phyloP scores from a whole-genome alignment of 306 rosid genomes.

The Medicago arabica region DNA sequence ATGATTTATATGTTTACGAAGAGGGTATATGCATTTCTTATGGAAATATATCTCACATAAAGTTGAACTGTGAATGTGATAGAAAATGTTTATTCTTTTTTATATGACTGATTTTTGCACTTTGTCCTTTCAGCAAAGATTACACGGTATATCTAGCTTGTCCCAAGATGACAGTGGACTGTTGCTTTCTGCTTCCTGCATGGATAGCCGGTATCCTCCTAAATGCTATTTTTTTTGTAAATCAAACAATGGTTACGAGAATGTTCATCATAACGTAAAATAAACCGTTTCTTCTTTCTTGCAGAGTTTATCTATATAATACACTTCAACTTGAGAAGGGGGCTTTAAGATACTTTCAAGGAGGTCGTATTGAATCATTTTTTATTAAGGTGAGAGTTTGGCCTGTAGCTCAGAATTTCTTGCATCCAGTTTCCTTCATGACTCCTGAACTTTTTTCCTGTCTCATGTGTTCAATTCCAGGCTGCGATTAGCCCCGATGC shows the following conservation, averaged over 20 bases:
- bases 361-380: slow-evolving; percentile 80
- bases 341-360: slow-evolving; percentile 71
- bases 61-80: slow-evolving; percentile 24
- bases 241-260: background rate
- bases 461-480: slow-evolving; percentile 57
- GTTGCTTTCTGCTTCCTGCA: slow-evolving; percentile 87
- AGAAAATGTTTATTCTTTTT: slow-evolving; percentile 12
- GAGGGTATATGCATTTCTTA: slow-evolving; percentile 13
- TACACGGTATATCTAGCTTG: slow-evolving; percentile 92
- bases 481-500: slow-evolving; percentile 91
- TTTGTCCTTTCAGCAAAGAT: slow-evolving; percentile 65
- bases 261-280: background rate
- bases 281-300: background rate
- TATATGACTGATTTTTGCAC: slow-evolving; percentile 5
- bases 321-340: slow-evolving; percentile 90
- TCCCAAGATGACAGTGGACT: slow-evolving; percentile 92
- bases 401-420: background rate
- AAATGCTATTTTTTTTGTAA: slow-evolving; percentile 15
- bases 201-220: slow-evolving; percentile 78
- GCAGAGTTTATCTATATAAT: slow-evolving; percentile 80
- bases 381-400: slow-evolving; percentile 76
- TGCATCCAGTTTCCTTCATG: slow-evolving; percentile 11
- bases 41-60: background rate
- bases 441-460: slow-evolving; percentile 11
- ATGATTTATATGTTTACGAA: background rate